A percentile compares a stretch with the other conserved stretches of the same genome.
Conservation (phyloP, 2,329 filamentous ascomycete species). For the Pezizomycotina sp. region DNA sequence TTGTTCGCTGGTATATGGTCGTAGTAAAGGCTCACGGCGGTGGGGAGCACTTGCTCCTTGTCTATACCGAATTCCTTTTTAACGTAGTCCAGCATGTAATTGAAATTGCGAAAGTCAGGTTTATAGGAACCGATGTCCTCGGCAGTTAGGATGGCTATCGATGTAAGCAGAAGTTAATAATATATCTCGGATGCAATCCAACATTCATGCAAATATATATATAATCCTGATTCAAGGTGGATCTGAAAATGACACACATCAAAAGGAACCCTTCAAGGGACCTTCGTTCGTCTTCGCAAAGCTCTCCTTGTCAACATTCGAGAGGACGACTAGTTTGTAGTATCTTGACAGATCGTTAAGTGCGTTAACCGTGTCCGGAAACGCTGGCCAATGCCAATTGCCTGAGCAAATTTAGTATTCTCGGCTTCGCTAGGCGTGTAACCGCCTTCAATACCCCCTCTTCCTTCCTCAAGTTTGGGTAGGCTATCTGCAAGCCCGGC, state of each 20-base stretch:
- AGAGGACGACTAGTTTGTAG: constrained; percentile 45
- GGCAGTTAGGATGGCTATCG: constrained; percentile 53
- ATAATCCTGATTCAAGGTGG: too few relatives aligned
- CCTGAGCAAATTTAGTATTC: too few relatives aligned
- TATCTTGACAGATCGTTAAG: constrained; percentile 35
- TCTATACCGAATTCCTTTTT: constrained; percentile 40
- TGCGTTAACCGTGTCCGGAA: constrained; percentile 41
- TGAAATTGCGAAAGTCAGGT: constrained; percentile 47
- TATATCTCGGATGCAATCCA: too few relatives aligned
- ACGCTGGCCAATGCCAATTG: constrained; percentile 41
- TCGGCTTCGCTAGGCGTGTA: too few relatives aligned
- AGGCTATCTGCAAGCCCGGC: too few relatives aligned
- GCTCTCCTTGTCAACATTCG: constrained; percentile 41
- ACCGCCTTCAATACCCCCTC: too few relatives aligned
- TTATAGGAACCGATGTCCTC: constrained; percentile 58
- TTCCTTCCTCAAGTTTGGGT: too few relatives aligned
- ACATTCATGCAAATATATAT: too few relatives aligned
- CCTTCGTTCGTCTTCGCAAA: constrained; percentile 33
- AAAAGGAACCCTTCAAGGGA: too few relatives aligned
- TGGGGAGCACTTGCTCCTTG: constrained; percentile 45
- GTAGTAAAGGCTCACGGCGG: constrained; percentile 49
- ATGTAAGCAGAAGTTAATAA: constrained; percentile 36
- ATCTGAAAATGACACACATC: too few relatives aligned
- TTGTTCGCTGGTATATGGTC: constrained; percentile 50
- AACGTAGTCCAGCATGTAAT: constrained; percentile 43